Conservation (phyloP, 2,329 filamentous ascomycete species). For the Colletotrichum tabaci region DNA sequence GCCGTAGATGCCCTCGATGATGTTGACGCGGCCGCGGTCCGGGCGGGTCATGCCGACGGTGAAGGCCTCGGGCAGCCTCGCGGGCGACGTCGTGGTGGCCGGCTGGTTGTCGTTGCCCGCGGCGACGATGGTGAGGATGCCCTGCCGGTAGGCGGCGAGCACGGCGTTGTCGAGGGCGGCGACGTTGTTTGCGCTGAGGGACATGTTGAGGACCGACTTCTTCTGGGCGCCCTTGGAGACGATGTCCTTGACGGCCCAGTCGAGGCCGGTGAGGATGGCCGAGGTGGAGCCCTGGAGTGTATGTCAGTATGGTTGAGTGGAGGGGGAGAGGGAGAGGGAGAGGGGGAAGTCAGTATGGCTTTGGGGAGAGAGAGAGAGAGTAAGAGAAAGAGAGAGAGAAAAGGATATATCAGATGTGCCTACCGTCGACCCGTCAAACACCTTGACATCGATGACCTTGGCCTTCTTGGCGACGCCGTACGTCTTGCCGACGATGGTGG, state of each 20-base stretch:
- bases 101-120: constrained; percentile 65
- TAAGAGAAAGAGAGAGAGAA: background rate
- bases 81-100: constrained; percentile 59
- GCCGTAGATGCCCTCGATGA: constrained; percentile 57
- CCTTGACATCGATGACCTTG: constrained; percentile 50
- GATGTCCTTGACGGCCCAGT: constrained; percentile 49
- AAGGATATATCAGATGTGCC: constrained; percentile 50
- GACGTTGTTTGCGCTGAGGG: constrained; percentile 56
- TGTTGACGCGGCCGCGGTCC: constrained; percentile 47
- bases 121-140: constrained; percentile 67
- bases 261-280: constrained; percentile 44
- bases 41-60: constrained; percentile 48
- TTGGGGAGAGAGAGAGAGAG: no score
- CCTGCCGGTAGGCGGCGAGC: constrained; percentile 58
- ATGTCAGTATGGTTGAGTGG: background rate
- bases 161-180: constrained; percentile 67
- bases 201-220: constrained; percentile 58
- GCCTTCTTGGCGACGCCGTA: constrained; percentile 52
- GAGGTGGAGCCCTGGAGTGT: constrained; percentile 28
- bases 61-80: constrained; percentile 51
- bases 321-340: no score
- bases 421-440: constrained; percentile 45
- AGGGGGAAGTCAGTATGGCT: no score
- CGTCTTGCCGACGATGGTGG: constrained; percentile 48
- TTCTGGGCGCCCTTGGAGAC: constrained; percentile 38